Evolutionary conservation across 2,329 filamentous ascomycete genomes (phyloP).

Genomic region (Curvularia eragrostidis): DNA sequence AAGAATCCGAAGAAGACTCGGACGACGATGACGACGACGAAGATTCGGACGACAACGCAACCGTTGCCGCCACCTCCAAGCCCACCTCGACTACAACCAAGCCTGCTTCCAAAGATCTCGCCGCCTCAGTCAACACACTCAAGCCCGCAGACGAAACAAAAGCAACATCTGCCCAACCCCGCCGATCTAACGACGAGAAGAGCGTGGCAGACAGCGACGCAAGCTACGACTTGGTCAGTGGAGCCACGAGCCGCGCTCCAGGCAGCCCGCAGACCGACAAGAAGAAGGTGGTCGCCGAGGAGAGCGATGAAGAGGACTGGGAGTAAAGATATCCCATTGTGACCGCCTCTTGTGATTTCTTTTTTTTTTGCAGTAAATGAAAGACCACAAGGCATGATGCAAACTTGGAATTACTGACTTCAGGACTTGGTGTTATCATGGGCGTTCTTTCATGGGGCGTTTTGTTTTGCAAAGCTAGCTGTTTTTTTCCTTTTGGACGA

Average conservation of each 20-base stretch:
- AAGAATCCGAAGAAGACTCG: constrained; percentile 22
- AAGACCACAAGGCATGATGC: background rate
- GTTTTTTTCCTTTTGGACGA: background rate
- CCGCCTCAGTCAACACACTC: constrained; percentile 49
- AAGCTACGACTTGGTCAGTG: constrained; percentile 89
- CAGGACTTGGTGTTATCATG: background rate
- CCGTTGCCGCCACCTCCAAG: constrained; percentile 12
- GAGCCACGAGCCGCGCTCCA: constrained; percentile 78
- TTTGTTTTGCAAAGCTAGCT: background rate
- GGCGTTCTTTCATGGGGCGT: background rate
- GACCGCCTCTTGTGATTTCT: background rate
- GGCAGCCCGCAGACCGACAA: constrained; percentile 65
- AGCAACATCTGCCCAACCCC: constrained; percentile 66
- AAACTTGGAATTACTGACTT: background rate
- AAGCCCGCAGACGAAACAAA: constrained; percentile 41
- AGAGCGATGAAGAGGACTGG: constrained; percentile 78
- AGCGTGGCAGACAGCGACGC: constrained; percentile 92
- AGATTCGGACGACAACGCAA: constrained; percentile 16
- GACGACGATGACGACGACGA: constrained; percentile 21
- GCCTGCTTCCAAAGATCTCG: constrained; percentile 25
- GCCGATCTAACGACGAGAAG: constrained; percentile 73
- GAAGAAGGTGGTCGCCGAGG: constrained; percentile 55
- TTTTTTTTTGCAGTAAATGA: background rate
- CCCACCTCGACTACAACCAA: constrained; percentile 9
- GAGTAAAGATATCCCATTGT: constrained; percentile 59